These are phyloP conservation scores for Fusarium sambucinum DNA, from an alignment of 2,329 filamentous ascomycete species.

Conservation along the genomic window DNA sequence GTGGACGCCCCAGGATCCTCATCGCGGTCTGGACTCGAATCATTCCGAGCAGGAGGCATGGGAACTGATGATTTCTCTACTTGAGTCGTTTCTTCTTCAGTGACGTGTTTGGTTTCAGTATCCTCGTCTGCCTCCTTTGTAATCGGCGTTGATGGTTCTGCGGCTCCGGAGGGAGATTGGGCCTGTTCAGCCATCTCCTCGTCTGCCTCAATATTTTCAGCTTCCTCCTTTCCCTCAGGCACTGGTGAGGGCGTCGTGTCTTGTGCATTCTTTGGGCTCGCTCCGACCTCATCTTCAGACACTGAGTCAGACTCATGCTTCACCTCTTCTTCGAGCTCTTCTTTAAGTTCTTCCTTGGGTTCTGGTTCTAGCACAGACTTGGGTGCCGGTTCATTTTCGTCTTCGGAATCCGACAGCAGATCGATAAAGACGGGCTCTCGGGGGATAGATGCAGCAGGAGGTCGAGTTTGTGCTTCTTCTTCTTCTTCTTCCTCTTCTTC, in stretches of 20 bases:
- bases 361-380: slow-evolving; percentile 6
- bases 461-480: slow-evolving; percentile 32
- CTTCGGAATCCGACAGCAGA: slow-evolving; percentile 61
- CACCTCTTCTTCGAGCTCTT: neutral
- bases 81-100: neutral
- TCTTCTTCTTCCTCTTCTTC: slow-evolving; percentile 37
- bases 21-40: slow-evolving; percentile 19
- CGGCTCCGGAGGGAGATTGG: neutral
- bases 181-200: slow-evolving; percentile 6
- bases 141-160: neutral
- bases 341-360: neutral
- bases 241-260: neutral
- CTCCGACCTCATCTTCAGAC: neutral
- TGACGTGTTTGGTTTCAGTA: neutral
- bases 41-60: neutral
- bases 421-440: slow-evolving; percentile 60
- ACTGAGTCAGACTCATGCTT: neutral
- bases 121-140: slow-evolving; percentile 1
- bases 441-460: slow-evolving; percentile 33
- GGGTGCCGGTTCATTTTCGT: slow-evolving; percentile 52
- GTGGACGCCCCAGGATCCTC: neutral
- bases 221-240: neutral
- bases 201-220: slow-evolving; percentile 2
- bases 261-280: neutral
- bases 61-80: neutral